phyloP scores from a whole-genome alignment of 2,329 filamentous ascomycete genomes.

The Phymatotrichopsis omnivora region DNA sequence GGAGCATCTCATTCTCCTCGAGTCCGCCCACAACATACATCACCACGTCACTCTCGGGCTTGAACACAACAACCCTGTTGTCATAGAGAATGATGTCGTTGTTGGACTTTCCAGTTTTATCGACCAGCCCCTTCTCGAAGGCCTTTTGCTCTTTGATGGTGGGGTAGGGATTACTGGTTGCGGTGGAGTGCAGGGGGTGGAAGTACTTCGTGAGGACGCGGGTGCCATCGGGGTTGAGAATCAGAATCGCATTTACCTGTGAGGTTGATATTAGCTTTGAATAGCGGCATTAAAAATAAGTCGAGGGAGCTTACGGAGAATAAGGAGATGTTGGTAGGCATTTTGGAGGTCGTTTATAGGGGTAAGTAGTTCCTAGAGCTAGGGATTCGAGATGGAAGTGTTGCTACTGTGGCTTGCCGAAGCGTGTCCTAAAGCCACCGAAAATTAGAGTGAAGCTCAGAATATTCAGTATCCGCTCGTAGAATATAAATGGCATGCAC shows the following conservation, averaged over 20 bases:
- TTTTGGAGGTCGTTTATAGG: no score
- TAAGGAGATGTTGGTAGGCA: conserved; percentile 46
- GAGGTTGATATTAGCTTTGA: conserved; percentile 1
- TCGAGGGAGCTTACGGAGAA: conserved; percentile 38
- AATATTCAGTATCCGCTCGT: no score
- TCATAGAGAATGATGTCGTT: conserved; percentile 97
- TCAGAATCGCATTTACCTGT: conserved; percentile 60
- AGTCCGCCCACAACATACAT: conserved; percentile 82
- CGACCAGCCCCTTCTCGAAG: conserved; percentile 89
- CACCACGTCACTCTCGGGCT: conserved; percentile 96
- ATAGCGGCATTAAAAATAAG: not conserved
- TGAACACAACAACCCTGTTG: conserved; percentile 92
- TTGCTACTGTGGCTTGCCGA: no score
- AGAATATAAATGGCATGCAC: no score
- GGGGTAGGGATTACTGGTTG: conserved; percentile 64
- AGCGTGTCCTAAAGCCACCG: no score
- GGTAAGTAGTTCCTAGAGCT: no score
- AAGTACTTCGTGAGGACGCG: conserved; percentile 95
- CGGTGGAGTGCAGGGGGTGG: conserved; percentile 53
- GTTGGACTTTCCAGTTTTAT: conserved; percentile 82
- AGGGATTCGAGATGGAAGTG: no score
- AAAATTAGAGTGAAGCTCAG: no score
- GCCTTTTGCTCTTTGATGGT: conserved; percentile 88
- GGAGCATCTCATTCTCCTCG: conserved; percentile 92
- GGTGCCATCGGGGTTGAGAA: conserved; percentile 73